Conservation (phyloP, 2,329 filamentous ascomycete species). For the Thyridium curvatum region DNA sequence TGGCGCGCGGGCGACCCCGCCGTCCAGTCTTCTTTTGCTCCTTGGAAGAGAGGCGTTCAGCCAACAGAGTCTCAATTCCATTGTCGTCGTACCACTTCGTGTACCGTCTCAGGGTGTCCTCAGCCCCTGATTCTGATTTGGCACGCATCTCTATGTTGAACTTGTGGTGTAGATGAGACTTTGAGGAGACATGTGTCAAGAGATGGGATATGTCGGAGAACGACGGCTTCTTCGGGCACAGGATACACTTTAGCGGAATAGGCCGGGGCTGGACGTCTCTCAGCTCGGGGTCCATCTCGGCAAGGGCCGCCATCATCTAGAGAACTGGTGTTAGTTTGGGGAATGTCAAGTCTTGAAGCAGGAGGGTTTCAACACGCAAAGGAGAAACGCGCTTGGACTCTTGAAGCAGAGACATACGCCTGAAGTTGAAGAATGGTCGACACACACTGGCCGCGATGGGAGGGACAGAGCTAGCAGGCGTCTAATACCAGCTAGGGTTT, state of each 20-base stretch:
- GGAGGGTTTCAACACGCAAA: too few species aligned
- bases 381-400: too few species aligned
- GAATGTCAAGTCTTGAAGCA: too few species aligned
- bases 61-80: constrained; percentile 65
- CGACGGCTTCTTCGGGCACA: constrained; percentile 71
- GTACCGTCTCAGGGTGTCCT: constrained; percentile 57
- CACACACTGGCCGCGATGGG: too few species aligned
- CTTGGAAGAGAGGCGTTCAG: constrained; percentile 72
- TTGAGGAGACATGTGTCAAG: constrained; percentile 86
- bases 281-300: constrained; percentile 12
- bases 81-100: constrained; percentile 72
- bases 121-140: constrained; percentile 60
- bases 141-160: constrained; percentile 75
- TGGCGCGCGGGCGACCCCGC: constrained; percentile 12
- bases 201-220: constrained; percentile 92
- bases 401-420: too few species aligned
- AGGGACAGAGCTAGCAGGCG: too few species aligned
- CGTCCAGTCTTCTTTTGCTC: constrained; percentile 48
- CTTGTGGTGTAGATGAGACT: constrained; percentile 80
- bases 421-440: too few species aligned
- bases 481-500: too few species aligned
- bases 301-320: constrained; percentile 29
- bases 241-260: constrained; percentile 71
- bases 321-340: neutral
- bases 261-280: constrained; percentile 8